Evolutionary conservation across 768 basidiomycete species (phyloP).

Genomic region (Mycena sanguinolenta): DNA sequence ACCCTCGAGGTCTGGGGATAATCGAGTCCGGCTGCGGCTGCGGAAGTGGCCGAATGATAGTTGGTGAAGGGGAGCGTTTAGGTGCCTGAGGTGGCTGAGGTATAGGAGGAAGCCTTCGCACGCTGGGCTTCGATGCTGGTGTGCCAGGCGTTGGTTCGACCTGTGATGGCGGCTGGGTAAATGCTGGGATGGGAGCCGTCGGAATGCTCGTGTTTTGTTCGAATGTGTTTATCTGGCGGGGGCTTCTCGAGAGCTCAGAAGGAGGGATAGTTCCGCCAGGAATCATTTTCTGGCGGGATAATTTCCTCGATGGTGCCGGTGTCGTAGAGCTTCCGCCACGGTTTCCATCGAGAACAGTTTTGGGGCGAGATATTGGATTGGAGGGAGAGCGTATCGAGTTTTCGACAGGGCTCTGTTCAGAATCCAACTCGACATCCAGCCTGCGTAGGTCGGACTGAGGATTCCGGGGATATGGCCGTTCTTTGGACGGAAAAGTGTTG

Average conservation of each 20-base stretch:
- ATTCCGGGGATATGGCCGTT: conserved; percentile 13
- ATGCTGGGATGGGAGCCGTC: no score
- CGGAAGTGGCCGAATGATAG: conserved; percentile 14
- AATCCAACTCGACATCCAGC: neutral
- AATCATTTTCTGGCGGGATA: neutral
- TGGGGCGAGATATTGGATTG: neutral
- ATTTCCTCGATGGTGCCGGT: neutral
- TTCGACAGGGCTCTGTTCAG: neutral
- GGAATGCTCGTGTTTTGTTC: neutral
- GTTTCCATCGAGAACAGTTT: neutral
- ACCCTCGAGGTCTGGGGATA: conserved; percentile 18
- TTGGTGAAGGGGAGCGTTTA: conserved; percentile 4
- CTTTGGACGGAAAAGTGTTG: conserved; percentile 5
- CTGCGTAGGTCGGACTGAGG: neutral
- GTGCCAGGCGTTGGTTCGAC: no score
- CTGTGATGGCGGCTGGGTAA: no score
- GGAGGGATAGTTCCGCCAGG: neutral
- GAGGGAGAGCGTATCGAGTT: neutral
- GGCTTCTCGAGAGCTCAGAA: neutral
- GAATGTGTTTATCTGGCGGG: neutral
- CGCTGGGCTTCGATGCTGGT: neutral
- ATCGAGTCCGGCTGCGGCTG: neutral
- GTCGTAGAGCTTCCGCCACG: neutral
- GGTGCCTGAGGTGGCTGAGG: conserved; percentile 3
- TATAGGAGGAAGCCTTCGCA: neutral